These are phyloP conservation scores for Candida dendrica DNA, from an alignment of 805 yeast genomes.

Conservation along the genomic window DNA sequence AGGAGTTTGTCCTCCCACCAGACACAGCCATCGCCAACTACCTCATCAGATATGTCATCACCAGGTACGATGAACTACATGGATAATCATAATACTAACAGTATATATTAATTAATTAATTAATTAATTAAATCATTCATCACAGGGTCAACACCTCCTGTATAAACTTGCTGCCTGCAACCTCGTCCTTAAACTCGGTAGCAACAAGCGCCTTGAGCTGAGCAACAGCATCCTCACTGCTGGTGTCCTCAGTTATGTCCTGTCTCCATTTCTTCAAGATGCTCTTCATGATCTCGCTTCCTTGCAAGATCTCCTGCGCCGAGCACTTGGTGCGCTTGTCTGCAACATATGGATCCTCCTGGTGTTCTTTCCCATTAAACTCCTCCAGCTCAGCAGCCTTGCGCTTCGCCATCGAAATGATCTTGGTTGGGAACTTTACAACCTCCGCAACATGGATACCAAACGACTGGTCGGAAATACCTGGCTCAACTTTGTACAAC, in stretches of 20 bases:
- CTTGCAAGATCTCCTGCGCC: constrained; percentile 43
- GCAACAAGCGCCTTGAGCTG: constrained; percentile 29
- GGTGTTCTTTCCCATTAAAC: constrained; percentile 25
- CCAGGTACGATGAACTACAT: constrained; percentile 3
- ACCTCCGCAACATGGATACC: constrained; percentile 98
- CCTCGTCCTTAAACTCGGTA: constrained; percentile 19
- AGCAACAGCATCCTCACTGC: constrained; percentile 31
- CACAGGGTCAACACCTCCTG: constrained; percentile 35
- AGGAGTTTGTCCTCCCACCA: constrained; percentile 18
- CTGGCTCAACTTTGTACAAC: constrained; percentile 89
- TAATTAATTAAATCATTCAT: too few species aligned
- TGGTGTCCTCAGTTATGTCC: constrained; percentile 7
- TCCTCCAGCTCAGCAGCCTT: constrained; percentile 86
- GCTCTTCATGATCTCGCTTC: constrained; percentile 40
- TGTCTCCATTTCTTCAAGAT: constrained; percentile 33
- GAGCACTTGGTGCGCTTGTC: constrained; percentile 42
- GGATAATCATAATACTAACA: constrained; percentile 1
- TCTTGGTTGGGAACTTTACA: constrained; percentile 86
- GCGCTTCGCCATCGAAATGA: constrained; percentile 90
- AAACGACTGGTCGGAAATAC: constrained; percentile 92
- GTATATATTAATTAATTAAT: neutral
- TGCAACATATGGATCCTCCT: constrained; percentile 34
- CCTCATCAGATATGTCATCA: constrained; percentile 16
- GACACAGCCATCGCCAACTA: constrained; percentile 21
- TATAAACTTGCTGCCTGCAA: constrained; percentile 33